Evolutionary conservation across 2,329 filamentous ascomycete genomes (phyloP).

Genomic region (Bipolaris oryzae): DNA sequence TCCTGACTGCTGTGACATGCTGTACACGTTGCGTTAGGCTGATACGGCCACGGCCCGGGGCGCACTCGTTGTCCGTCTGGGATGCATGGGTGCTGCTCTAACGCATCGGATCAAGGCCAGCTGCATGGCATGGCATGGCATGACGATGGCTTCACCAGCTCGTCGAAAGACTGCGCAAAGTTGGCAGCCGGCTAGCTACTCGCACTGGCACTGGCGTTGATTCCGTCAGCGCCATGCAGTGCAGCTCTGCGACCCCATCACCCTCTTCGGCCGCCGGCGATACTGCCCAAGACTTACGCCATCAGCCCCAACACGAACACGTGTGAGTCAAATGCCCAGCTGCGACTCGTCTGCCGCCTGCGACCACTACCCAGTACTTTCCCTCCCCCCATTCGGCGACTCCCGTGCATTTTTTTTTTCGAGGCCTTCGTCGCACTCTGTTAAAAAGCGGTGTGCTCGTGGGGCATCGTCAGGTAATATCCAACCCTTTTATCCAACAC

Average conservation of each 20-base stretch:
- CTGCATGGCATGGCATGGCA: constrained; percentile 25
- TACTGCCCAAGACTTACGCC: constrained; percentile 19
- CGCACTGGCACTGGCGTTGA: constrained; percentile 21
- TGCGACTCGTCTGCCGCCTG: not conserved
- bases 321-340: not conserved
- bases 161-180: constrained; percentile 19
- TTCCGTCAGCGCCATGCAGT: constrained; percentile 24
- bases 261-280: constrained; percentile 4
- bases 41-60: constrained; percentile 46
- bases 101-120: constrained; percentile 31
- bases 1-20: constrained; percentile 36
- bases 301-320: constrained; percentile 11
- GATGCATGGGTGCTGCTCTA: constrained; percentile 24
- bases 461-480: constrained; percentile 7
- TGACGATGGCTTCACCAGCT: constrained; percentile 18
- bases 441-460: constrained; percentile 23
- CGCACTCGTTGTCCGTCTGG: constrained; percentile 31
- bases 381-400: not conserved
- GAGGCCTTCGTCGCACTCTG: not conserved
- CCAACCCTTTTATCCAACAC: constrained; percentile 21
- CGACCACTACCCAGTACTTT: not conserved
- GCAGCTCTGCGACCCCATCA: constrained; percentile 11
- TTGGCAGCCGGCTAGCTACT: constrained; percentile 26
- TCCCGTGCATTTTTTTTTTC: not conserved
- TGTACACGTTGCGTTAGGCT: constrained; percentile 34